These are phyloP conservation scores for Pleomassaria siparia DNA, from an alignment of 2,329 filamentous ascomycete species.

Conservation along the genomic window DNA sequence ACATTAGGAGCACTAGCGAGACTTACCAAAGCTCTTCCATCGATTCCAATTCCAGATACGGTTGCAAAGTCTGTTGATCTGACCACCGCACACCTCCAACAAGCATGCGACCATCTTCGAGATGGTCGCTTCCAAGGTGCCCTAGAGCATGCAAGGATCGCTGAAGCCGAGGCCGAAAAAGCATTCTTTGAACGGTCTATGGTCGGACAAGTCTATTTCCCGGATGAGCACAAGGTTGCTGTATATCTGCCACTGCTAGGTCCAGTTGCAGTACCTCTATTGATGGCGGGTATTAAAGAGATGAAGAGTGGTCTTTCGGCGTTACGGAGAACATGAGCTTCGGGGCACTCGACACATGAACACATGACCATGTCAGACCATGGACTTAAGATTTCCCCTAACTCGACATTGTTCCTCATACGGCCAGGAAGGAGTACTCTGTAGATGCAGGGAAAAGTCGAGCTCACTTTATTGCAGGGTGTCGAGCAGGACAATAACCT, in stretches of 20 bases:
- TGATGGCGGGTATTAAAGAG: conserved; percentile 84
- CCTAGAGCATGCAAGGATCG: conserved; percentile 77
- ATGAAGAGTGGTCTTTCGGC: conserved; percentile 55
- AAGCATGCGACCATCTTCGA: conserved; percentile 71
- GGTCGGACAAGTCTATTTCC: conserved; percentile 98
- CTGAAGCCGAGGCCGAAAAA: conserved; percentile 84
- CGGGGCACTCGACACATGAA: not conserved
- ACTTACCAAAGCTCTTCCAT: conserved; percentile 78
- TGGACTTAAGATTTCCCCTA: no score
- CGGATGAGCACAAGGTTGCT: conserved; percentile 96
- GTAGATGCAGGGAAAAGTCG: not conserved
- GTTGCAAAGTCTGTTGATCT: conserved; percentile 84
- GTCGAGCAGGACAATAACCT: not conserved
- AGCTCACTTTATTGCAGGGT: not conserved
- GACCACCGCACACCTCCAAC: conserved; percentile 74
- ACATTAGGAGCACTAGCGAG: conserved; percentile 91
- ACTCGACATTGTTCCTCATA: no score
- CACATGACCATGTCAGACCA: no score
- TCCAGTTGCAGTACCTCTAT: conserved; percentile 83
- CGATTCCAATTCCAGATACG: conserved; percentile 84
- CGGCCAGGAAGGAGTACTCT: no score
- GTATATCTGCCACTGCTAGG: conserved; percentile 92
- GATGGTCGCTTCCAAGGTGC: conserved; percentile 65
- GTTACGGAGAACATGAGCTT: conserved; percentile 19
- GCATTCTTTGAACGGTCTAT: conserved; percentile 99